These are phyloP conservation scores for Lentinula novae-zelandiae DNA, from an alignment of 1,284 basidiomycete genomes.

Conservation along the genomic window DNA sequence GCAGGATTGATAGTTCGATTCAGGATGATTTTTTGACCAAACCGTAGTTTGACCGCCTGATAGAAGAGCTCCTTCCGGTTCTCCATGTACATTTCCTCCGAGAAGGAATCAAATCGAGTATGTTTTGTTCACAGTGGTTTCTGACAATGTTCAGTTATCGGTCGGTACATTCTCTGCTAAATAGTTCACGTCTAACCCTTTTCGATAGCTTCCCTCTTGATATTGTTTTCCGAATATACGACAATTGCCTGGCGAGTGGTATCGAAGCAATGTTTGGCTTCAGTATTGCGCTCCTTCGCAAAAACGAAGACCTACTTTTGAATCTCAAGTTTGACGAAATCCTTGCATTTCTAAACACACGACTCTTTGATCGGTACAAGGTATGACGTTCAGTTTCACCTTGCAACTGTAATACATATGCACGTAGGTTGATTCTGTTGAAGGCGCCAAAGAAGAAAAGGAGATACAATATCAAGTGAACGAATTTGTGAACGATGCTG, in stretches of 20 bases:
- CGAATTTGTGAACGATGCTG: constrained; percentile 83
- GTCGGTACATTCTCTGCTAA: background rate
- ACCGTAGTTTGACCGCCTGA: constrained; percentile 81
- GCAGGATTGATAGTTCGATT: constrained; percentile 2
- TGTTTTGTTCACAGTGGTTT: constrained; percentile 98
- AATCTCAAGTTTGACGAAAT: constrained; percentile 88
- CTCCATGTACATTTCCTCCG: constrained; percentile 89
- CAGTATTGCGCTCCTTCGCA: constrained; percentile 82
- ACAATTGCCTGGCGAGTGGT: constrained; percentile 93
- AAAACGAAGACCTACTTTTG: constrained; percentile 81
- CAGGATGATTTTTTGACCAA: background rate
- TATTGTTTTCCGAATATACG: constrained; percentile 93
- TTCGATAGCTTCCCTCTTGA: constrained; percentile 83
- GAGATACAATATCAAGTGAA: constrained; percentile 59
- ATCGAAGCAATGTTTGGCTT: constrained; percentile 98
- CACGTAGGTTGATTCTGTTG: constrained; percentile 24
- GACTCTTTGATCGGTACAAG: constrained; percentile 81
- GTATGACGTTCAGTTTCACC: constrained; percentile 26
- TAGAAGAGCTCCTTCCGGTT: constrained; percentile 91
- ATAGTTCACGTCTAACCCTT: background rate
- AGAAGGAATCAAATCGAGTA: constrained; percentile 93
- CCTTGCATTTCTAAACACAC: constrained; percentile 74
- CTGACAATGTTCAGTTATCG: constrained; percentile 50
- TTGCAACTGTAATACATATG: background rate
- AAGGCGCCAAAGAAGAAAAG: constrained; percentile 25